Evolutionary conservation across 495 filamentous ascomycete genomes (phyloP), one percentile per base, ranked within the genome.

Genomic region (Entonaema liquescens): DNA sequence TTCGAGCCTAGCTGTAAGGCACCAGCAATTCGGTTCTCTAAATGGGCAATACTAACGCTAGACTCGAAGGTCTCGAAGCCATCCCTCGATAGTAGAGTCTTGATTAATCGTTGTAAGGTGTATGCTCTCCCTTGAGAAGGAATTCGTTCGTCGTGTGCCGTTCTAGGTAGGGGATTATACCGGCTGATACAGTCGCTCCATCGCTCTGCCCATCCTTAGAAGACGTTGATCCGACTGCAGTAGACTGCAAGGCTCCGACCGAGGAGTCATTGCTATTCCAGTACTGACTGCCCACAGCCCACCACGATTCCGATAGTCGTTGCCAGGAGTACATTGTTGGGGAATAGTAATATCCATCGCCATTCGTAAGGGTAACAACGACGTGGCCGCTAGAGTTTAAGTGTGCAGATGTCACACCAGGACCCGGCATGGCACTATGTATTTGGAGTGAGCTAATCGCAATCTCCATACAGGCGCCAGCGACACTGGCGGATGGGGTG

Each of bases 231-330:
- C 86, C 86, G 17, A 87, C 84, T 19, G 88, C 89, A 8, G 90
- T 89, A 0, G 92, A 88, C 54, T 93, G 90, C 7, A 96, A 77
- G 57, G 93, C 92, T 63, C 90, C 88, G 28, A 94, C 85, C 0
- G 93, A 92, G 12, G 91, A 89, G 68, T 95, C 94, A 36, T 93
- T 93, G n/a, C 91, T 92, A 79, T 97, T 97, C 95, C 96, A 98
- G 78, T 98, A 98, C 78, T 98, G 95, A 75, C 91, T 95, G 23
- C 94, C 95, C 0, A 98, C 93, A 2, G 95, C 94, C 95, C 96
- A 99, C 96, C 95, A 99, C 1, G 91, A 83, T 80, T 99, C 95
- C 3, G 92, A 93, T 12, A 98, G 83, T 9, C 94, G 89, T 81
- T 98, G 95, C 95, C 95, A 99, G n/a, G 89, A 86, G 74, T 87